These are phyloP conservation scores for Tephrocybe sp. DNA, from an alignment of 768 basidiomycete species.

Conservation along the genomic window DNA sequence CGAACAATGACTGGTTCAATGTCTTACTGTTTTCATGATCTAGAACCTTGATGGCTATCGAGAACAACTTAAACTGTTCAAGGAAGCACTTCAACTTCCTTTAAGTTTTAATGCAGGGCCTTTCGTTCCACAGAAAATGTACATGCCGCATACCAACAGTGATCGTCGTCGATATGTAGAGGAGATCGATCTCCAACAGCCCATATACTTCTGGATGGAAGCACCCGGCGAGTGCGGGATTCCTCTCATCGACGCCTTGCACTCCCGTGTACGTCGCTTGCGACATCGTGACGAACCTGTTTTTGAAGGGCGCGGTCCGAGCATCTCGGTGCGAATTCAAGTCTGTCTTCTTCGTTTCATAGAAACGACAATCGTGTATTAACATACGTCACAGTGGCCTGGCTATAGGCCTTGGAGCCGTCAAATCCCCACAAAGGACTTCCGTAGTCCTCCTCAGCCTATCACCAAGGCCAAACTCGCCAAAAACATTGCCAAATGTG, in stretches of 20 bases:
- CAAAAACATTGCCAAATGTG: constrained; percentile 76
- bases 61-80: constrained; percentile 45
- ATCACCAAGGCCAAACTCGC: constrained; percentile 76
- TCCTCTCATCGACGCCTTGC: constrained; percentile 60
- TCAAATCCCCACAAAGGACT: constrained; percentile 82
- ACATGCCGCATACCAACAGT: constrained; percentile 74
- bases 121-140: constrained; percentile 71
- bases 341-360: constrained; percentile 32
- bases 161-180: constrained; percentile 76
- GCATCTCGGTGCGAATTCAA: constrained; percentile 77
- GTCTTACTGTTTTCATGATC: constrained; percentile 4
- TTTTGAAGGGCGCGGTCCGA: constrained; percentile 72
- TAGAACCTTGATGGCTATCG: constrained; percentile 37
- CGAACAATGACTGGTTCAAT: background rate
- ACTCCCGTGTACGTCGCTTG: constrained; percentile 54
- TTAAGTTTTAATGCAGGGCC: constrained; percentile 33
- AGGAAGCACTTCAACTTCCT: constrained; percentile 36
- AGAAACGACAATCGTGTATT: constrained; percentile 8
- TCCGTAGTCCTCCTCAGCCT: constrained; percentile 72
- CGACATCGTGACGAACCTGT: constrained; percentile 60
- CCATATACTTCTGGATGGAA: constrained; percentile 60
- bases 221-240: constrained; percentile 59
- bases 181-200: constrained; percentile 59
- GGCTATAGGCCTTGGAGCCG: constrained; percentile 76
- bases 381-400: constrained; percentile 56